Percentiles rank a stretch among this genome's conserved stretches.
phyloP scores from a whole-genome alignment of 2,329 filamentous ascomycete genomes.

The Trichoderma aggressivum region DNA sequence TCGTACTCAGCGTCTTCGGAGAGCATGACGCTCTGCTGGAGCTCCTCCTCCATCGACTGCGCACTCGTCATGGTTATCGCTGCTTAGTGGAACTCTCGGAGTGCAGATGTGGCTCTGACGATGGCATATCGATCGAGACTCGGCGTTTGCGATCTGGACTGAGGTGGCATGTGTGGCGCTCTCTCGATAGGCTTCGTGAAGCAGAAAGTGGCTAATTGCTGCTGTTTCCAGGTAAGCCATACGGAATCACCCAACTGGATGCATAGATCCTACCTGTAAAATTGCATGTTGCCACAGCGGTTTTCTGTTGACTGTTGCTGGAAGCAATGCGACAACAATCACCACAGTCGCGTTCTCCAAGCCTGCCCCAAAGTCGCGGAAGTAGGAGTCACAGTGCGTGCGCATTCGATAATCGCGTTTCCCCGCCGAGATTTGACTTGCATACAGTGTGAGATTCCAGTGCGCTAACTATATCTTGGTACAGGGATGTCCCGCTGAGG shows the following conservation, averaged over 20 bases:
- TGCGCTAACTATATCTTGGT: slow-evolving; percentile 12
- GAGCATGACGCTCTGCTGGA: slow-evolving; percentile 53
- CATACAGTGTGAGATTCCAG: slow-evolving; percentile 11
- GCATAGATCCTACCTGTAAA: not conserved
- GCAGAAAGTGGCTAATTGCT: slow-evolving; percentile 17
- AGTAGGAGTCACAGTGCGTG: slow-evolving; percentile 22
- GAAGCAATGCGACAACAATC: slow-evolving; percentile 14
- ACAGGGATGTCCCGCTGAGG: slow-evolving; percentile 13
- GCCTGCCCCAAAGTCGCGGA: slow-evolving; percentile 17
- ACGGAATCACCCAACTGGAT: not conserved
- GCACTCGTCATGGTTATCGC: slow-evolving; percentile 46
- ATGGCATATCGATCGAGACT: slow-evolving; percentile 31
- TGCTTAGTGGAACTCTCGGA: slow-evolving; percentile 25
- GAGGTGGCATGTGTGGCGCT: slow-evolving; percentile 26
- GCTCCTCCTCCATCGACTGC: slow-evolving; percentile 55
- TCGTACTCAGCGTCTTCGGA: slow-evolving; percentile 48
- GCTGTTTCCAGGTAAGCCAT: slow-evolving; percentile 15
- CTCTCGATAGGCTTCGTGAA: slow-evolving; percentile 11
- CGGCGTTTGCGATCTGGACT: slow-evolving; percentile 25
- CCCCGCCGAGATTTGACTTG: not conserved
- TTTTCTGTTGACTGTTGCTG: not conserved
- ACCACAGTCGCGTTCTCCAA: slow-evolving; percentile 22
- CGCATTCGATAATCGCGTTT: slow-evolving; percentile 10
- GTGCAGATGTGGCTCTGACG: slow-evolving; percentile 19
- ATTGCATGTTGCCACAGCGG: not conserved